phyloP scores from a whole-genome alignment of 2,329 filamentous ascomycete genomes.

The Ambrosiella beaveri region DNA sequence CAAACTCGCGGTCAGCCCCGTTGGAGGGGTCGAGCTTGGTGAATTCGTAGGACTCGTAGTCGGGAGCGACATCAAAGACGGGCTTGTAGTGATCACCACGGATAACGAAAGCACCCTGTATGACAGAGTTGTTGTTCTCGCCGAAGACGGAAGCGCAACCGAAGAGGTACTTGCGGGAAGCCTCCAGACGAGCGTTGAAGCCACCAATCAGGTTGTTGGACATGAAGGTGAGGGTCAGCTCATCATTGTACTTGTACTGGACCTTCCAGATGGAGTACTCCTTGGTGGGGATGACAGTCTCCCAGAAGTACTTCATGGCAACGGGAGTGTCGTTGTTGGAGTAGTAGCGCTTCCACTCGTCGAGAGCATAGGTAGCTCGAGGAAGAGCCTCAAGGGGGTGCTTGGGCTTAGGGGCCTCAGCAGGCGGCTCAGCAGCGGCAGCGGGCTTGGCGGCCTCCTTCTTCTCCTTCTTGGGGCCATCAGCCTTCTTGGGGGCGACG shows the following conservation, averaged over 20 bases:
- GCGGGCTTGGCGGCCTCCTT: conserved; percentile 20
- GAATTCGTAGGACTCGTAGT: conserved; percentile 94
- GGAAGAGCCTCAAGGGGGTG: conserved; percentile 80
- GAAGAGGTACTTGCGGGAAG: conserved; percentile 94
- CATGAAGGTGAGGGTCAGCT: conserved; percentile 97
- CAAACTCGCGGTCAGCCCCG: conserved; percentile 65
- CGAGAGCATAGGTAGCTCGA: conserved; percentile 63
- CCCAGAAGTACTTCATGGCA: conserved; percentile 96
- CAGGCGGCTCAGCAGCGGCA: conserved; percentile 26
- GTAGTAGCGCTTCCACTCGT: conserved; percentile 98
- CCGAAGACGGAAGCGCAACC: conserved; percentile 82
- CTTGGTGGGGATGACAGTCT: conserved; percentile 67
- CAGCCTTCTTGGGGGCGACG: conserved; percentile 60
- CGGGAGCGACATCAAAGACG: conserved; percentile 92
- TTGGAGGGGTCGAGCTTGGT: conserved; percentile 86
- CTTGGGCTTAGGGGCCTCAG: conserved; percentile 71
- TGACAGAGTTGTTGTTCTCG: conserved; percentile 70
- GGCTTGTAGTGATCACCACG: conserved; percentile 73
- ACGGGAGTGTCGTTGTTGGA: conserved; percentile 82
- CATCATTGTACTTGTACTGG: conserved; percentile 98
- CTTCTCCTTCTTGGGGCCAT: conserved; percentile 40
- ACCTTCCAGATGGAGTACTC: conserved; percentile 93
- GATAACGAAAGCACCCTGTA: conserved; percentile 86
- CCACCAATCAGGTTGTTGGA: conserved; percentile 95
- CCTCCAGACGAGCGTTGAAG: conserved; percentile 96